phyloP scores from a whole-genome alignment of 1,284 basidiomycete genomes.

The Irpex sp. region DNA sequence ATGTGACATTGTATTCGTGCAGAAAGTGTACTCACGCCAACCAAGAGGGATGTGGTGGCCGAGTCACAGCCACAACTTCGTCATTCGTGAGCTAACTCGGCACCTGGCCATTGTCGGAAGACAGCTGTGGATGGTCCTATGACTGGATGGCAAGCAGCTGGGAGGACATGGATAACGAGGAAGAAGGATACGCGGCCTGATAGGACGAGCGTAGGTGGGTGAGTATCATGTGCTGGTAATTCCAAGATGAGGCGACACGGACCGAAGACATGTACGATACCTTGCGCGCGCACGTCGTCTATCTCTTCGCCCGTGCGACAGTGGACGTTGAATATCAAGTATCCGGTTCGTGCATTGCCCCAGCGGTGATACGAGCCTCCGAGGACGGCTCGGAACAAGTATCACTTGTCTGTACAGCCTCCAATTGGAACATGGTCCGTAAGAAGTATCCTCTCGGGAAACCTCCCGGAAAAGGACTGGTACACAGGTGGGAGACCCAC shows the following conservation, averaged over 20 bases:
- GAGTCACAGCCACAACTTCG: background rate
- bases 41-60: background rate
- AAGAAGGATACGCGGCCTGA: background rate
- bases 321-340: background rate
- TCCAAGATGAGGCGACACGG: background rate
- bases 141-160: background rate
- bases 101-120: background rate
- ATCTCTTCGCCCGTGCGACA: background rate
- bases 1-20: background rate
- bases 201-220: background rate
- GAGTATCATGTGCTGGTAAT: background rate
- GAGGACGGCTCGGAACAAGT: background rate
- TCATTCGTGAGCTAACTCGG: background rate
- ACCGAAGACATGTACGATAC: background rate
- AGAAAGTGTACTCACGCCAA: background rate
- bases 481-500: background rate
- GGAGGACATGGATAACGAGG: background rate
- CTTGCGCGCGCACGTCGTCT: background rate
- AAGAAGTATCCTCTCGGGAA: background rate
- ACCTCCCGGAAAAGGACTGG: background rate
- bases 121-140: background rate
- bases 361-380: background rate
- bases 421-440: background rate
- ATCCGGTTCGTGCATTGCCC: background rate
- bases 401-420: background rate